Base-by-base conservation (phyloP, 345 rosid species). In the Rhodomyrtus tomentosa region DNA sequence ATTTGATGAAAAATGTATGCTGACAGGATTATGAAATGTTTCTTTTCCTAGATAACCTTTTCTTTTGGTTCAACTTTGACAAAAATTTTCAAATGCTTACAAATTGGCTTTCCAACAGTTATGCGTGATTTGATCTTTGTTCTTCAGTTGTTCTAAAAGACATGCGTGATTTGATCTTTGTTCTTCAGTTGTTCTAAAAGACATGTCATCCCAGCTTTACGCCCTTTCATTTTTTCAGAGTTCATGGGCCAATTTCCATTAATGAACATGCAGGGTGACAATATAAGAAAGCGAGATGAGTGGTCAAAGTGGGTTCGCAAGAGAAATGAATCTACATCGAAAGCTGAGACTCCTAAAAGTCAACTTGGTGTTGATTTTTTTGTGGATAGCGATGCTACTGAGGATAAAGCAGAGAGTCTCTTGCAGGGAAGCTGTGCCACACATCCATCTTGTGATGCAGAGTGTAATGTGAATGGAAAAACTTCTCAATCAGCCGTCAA, bases 301-400 rank as follows among this genome's bases (percentile, higher is more conserved):
- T 96, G 99, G 99, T 89, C 90, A 83, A 93, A 93, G 89, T 98
- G 99, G 99, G 88, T 90, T 87, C 90, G 89, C 51, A 85, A 56
- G 25, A n/a, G 25, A 62, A 62, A 54, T 54, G 86, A 88, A 72
- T 76, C 81, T 80, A 79, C 83, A 45, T 45, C 89, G 24, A 85
- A 91, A 86, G 86, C 86, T 88, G 89, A 86, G 83, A 87, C 81
- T 81, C 86, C 91, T 10, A 87, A 85, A 86, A 88, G 82, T 83
- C 91, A 91, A 88, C 51, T 72, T 82, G 85, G 81, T 85, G 82
- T 81, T 81, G 88, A 52, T 83, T 84, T 90, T 62, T n/a, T 74
- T 51, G 84, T 68, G 72, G 81, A 87, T 68, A 59, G 13, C 68
- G 86, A 84, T 82, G 50, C 50, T 24, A 83, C 81, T 51, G 73